Base-by-base conservation (phyloP, 371 early-diverging fungal species). In the Lichtheimia hyalospora region DNA sequence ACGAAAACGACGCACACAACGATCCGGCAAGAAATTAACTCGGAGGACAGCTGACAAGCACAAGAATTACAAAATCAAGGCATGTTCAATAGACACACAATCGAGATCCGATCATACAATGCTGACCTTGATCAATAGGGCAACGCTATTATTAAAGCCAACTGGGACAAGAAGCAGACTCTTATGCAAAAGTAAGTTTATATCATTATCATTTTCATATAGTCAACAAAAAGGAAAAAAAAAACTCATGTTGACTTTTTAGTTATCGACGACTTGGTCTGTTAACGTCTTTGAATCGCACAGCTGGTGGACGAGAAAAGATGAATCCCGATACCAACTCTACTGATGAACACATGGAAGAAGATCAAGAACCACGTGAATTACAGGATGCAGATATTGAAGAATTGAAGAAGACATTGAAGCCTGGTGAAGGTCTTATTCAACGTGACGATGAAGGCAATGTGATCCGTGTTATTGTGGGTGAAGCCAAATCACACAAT, bases 391-490 rank as follows among this genome's bases (percentile, higher is more conserved):
- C 66, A 25, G 83, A 82, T 20, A 65, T 82, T 12, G 79, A 73
- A 57, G 66, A 76, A 58, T 56, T 82, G 41, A 79, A 73, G 67
- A 75, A 65, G 61, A 63, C 68, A 18, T 75, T 81, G 28, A 74
- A 72, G 13, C 83, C 84, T 51, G 90, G 87, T 41, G 87, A 86
- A 66, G 93, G 90, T 78, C 70, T 91, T 27, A 90, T 93, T 59
- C 88, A 91, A 67, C 86, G 93, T 54, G 92, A 91, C 67, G 89
- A 85, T n/a, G 83, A 85, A n/a, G 93, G 93, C 42, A 91, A 91
- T 57, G 78, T 93, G 16, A 63, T 86, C 41, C 86, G 87, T 8
- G 79, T 91, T n/a, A 84, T 90, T 66, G 73, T 89, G 16, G 89
- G 85, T 46, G 77, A 84, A 44, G 16, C 69, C 39, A 78, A 74